These are phyloP conservation scores for Theobroma cacao DNA, from an alignment of 345 rosid species.

Conservation along the genomic window DNA sequence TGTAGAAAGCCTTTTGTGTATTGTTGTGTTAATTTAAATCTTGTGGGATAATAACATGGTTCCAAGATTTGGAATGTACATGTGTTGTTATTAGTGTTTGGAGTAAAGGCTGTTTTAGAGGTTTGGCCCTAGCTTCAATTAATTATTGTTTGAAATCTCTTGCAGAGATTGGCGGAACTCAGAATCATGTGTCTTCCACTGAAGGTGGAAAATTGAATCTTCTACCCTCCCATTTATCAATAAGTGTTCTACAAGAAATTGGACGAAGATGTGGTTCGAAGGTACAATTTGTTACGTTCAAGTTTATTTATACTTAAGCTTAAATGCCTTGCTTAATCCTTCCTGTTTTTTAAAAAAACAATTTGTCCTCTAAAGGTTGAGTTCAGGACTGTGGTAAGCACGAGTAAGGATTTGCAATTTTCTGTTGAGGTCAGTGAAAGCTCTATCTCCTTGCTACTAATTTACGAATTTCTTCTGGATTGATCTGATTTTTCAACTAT, in stretches of 20 bases:
- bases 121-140: too few species aligned
- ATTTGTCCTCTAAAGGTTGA: slow-evolving; percentile 57
- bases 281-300: slow-evolving; percentile 35
- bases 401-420: slow-evolving; percentile 88
- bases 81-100: too few species aligned
- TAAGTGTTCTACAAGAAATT: slow-evolving; percentile 86
- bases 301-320: background rate
- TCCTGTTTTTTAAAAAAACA: slow-evolving; percentile 11
- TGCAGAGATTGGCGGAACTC: slow-evolving; percentile 61
- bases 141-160: slow-evolving; percentile 31
- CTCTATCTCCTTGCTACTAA: background rate
- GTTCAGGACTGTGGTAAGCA: slow-evolving; percentile 76
- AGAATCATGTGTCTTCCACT: slow-evolving; percentile 42
- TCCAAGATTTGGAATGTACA: too few species aligned
- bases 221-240: slow-evolving; percentile 59
- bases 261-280: slow-evolving; percentile 87
- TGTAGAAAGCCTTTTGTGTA: too few species aligned
- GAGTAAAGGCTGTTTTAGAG: too few species aligned
- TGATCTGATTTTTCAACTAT: background rate
- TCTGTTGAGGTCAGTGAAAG: slow-evolving; percentile 81
- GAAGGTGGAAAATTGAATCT: slow-evolving; percentile 67
- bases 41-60: too few species aligned
- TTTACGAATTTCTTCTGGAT: background rate
- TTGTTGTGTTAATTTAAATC: too few species aligned
- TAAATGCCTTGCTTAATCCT: slow-evolving; percentile 14